These are phyloP conservation scores for Suillus subalutaceus DNA, from an alignment of 768 basidiomycete species.

Conservation along the genomic window DNA sequence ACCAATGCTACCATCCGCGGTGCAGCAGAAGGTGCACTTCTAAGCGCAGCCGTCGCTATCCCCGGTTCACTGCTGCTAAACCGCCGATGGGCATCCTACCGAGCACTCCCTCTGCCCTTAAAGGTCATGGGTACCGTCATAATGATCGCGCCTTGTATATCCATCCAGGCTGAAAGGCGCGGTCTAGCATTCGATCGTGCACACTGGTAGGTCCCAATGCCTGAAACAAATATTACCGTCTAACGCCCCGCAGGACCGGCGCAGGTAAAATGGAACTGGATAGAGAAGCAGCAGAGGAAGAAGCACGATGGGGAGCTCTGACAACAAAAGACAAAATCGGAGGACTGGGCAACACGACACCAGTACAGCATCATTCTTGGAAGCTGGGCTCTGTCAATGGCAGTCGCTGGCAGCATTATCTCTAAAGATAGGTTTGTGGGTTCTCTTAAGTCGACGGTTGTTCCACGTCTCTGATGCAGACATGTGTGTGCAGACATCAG, in stretches of 20 bases:
- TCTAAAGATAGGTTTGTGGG: slow-evolving; percentile 60
- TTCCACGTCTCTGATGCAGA: slow-evolving; percentile 2
- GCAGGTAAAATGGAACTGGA: slow-evolving; percentile 58
- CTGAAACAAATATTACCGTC: background rate
- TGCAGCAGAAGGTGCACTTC: slow-evolving; percentile 55
- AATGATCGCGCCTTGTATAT: slow-evolving; percentile 63
- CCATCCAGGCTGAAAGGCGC: slow-evolving; percentile 76
- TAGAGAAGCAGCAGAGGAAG: slow-evolving; percentile 34
- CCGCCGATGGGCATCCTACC: slow-evolving; percentile 59
- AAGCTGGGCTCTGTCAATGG: slow-evolving; percentile 73
- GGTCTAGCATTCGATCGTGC: slow-evolving; percentile 54
- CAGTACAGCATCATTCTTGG: slow-evolving; percentile 76
- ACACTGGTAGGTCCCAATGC: slow-evolving; percentile 1
- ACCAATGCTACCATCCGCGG: slow-evolving; percentile 61
- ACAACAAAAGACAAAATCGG: slow-evolving; percentile 51
- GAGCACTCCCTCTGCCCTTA: slow-evolving; percentile 63
- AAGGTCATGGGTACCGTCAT: slow-evolving; percentile 73
- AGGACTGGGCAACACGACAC: slow-evolving; percentile 69
- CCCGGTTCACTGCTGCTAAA: slow-evolving; percentile 56
- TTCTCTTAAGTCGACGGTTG: background rate
- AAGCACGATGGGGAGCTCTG: slow-evolving; percentile 54
- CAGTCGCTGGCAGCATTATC: slow-evolving; percentile 64
- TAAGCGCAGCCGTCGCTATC: slow-evolving; percentile 50
- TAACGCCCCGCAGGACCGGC: slow-evolving; percentile 33
- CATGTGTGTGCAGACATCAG: slow-evolving; percentile 38